phyloP scores from a whole-genome alignment of 345 rosid genomes.

The Populus tremula region DNA sequence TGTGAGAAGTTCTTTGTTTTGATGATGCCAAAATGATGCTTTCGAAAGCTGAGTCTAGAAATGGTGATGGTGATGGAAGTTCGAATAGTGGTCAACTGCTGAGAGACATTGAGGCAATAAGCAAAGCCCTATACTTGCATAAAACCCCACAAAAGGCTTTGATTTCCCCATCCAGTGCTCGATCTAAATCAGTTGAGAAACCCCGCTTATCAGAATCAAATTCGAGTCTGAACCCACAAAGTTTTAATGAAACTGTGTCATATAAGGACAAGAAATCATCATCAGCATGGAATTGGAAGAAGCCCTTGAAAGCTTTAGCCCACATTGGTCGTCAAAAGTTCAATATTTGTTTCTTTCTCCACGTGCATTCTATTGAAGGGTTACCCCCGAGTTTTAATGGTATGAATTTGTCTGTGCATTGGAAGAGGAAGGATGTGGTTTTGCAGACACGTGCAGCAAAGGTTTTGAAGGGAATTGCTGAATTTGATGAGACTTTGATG shows the following conservation, averaged over 20 bases:
- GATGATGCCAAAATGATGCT: slow-evolving; percentile 39
- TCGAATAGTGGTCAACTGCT: slow-evolving; percentile 49
- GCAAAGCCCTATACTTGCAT: slow-evolving; percentile 61
- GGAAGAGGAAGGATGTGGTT: slow-evolving; percentile 69
- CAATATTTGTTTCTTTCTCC: slow-evolving; percentile 62
- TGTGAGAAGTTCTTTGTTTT: neutral
- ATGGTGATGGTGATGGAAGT: slow-evolving; percentile 25
- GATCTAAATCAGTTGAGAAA: slow-evolving; percentile 49
- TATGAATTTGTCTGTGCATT: slow-evolving; percentile 50
- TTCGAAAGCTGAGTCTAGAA: slow-evolving; percentile 31
- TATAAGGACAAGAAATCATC: slow-evolving; percentile 47
- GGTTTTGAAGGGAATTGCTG: slow-evolving; percentile 50
- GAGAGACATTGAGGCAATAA: slow-evolving; percentile 75
- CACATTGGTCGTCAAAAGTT: slow-evolving; percentile 55
- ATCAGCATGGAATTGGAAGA: slow-evolving; percentile 74
- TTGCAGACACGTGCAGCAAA: slow-evolving; percentile 42
- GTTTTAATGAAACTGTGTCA: slow-evolving; percentile 14
- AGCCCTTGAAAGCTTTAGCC: slow-evolving; percentile 67
- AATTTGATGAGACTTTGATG: slow-evolving; percentile 69
- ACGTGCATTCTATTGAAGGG: slow-evolving; percentile 77
- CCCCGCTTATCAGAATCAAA: slow-evolving; percentile 27
- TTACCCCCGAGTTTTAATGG: slow-evolving; percentile 50
- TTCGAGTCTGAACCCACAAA: slow-evolving; percentile 22
- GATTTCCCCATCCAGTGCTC: slow-evolving; percentile 35
- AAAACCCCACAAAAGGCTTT: slow-evolving; percentile 38